Conservation (phyloP, 208 protist species). For the Acanthamoeba lenticulata region DNA sequence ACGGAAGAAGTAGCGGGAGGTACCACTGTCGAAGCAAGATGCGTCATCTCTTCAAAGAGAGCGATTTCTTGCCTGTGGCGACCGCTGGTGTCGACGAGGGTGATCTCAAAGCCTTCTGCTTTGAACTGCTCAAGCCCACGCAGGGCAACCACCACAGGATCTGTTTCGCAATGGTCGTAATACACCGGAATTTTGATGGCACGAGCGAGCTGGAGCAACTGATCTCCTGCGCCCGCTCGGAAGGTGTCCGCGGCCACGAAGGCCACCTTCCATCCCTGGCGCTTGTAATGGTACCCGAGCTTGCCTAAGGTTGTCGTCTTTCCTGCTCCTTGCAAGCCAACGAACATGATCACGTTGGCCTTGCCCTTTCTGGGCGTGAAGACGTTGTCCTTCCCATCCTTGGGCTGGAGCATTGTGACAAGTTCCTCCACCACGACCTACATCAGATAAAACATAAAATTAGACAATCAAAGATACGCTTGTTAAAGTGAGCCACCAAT, state of each 20-base stretch:
- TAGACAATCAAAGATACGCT: no score
- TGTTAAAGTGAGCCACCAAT: no score
- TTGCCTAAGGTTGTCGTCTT: slow-evolving; percentile 98
- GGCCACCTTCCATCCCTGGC: slow-evolving; percentile 94
- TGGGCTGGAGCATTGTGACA: slow-evolving; percentile 96
- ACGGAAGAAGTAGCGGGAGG: background rate
- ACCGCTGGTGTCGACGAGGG: slow-evolving; percentile 99
- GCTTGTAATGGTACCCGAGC: slow-evolving; percentile 82
- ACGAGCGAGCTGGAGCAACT: slow-evolving; percentile 98
- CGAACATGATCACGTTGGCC: slow-evolving; percentile 99
- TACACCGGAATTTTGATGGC: slow-evolving; percentile 98
- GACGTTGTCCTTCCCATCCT: slow-evolving; percentile 95
- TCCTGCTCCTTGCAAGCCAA: slow-evolving; percentile 95
- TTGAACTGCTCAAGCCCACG: slow-evolving; percentile 97
- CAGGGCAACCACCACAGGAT: slow-evolving; percentile 96
- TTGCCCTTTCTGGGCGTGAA: slow-evolving; percentile 95
- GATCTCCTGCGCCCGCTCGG: slow-evolving; percentile 95
- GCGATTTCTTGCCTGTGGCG: slow-evolving; percentile 98
- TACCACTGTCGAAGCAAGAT: slow-evolving; percentile 81
- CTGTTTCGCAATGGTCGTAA: slow-evolving; percentile 90
- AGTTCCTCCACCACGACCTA: no score
- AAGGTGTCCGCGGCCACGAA: slow-evolving; percentile 99
- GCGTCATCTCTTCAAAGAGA: slow-evolving; percentile 99
- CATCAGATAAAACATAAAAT: no score
- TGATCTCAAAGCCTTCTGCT: slow-evolving; percentile 92